Evolutionary conservation across 139 green algal genomes (phyloP), one percentile per base, ranked within the genome.

Genomic region (Axilococcus clingmanii): DNA sequence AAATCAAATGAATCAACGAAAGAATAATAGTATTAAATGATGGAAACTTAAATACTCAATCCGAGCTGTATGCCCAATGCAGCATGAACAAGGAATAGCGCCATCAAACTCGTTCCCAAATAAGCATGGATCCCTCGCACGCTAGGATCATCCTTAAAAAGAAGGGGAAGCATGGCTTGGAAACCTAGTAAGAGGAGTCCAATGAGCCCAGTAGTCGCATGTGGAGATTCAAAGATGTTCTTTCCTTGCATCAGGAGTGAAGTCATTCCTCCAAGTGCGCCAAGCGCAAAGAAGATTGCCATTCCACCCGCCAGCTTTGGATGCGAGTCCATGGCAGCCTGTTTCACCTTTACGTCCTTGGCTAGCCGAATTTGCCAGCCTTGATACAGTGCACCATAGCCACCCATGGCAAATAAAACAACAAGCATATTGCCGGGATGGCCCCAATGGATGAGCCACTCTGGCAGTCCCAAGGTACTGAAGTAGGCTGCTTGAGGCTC

Each of bases 251-350:
- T 88, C 19, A 86, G 62, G 11, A 82, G 63, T 16, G 19, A 66
- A 60, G 91, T 75, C 48, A 79, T 63, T 62, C 84, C 84, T n/a
- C 84, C 84, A 3, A 75, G 22, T 3, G 72, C 83, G 14, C 83
- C 83, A 29, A 88, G 56, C 0, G 74, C 61, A 52, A 92, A 93
- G 67, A 90, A 92, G 30, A 84, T 29, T 34, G 73, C 70, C 78
- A 87, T 87, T 32, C 69, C 76, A n/a, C 57, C 43, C 4, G 83
- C 70, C 19, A 92, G 67, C 76, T 85, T 88, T 41, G 83, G 81
- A 57, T 92, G 83, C 51, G 77, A 55, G 46, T 92, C 78, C 52
- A 80, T 77, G 1, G 81, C 83, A 40, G 69, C 77, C 0, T 56
- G 63, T 9, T 84, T 50, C 19, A 75, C 46, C 9, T 62, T 71